A percentile compares a stretch with the other conserved stretches of the same genome.
Conservation (phyloP, 306 rosid species). For the Astragalus membranaceus region DNA sequence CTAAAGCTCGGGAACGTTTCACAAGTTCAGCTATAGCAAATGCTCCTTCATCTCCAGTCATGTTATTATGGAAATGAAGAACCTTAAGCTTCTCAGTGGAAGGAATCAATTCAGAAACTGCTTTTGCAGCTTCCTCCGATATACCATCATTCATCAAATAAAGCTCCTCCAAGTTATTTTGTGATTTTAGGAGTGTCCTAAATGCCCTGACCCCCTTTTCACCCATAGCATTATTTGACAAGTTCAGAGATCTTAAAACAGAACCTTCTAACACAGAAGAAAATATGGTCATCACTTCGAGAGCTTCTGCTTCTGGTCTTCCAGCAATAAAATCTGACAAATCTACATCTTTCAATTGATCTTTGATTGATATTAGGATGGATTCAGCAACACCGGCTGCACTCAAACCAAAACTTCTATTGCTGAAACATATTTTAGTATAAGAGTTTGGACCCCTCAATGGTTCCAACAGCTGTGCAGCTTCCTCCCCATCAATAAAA, state of each 20-base stretch:
- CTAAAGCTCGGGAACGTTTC: conserved; percentile 55
- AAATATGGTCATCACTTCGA: conserved; percentile 71
- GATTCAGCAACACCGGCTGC: conserved; percentile 73
- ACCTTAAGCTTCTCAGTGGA: conserved; percentile 74
- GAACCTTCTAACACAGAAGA: conserved; percentile 75
- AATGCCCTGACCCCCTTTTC: conserved; percentile 81
- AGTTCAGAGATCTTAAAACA: conserved; percentile 52
- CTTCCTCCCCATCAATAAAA: conserved; percentile 63
- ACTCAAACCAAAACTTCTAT: conserved; percentile 79
- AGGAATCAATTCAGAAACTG: conserved; percentile 76
- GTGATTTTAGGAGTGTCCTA: conserved; percentile 61
- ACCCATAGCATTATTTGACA: conserved; percentile 85
- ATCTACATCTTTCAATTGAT: conserved; percentile 67
- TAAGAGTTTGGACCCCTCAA: conserved; percentile 43
- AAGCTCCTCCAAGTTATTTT: conserved; percentile 68
- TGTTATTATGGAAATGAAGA: conserved; percentile 82
- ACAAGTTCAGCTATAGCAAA: conserved; percentile 58
- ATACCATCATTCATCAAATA: conserved; percentile 91
- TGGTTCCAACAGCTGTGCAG: conserved; percentile 58
- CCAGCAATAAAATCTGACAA: conserved; percentile 85
- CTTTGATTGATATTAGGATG: conserved; percentile 52
- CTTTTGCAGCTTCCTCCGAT: conserved; percentile 92
- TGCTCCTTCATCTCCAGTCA: conserved; percentile 62
- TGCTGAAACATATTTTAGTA: conserved; percentile 71
- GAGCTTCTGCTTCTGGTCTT: conserved; percentile 74